Evolutionary conservation across 2,329 filamentous ascomycete genomes (phyloP).

Genomic region (Trichoderma sp.): DNA sequence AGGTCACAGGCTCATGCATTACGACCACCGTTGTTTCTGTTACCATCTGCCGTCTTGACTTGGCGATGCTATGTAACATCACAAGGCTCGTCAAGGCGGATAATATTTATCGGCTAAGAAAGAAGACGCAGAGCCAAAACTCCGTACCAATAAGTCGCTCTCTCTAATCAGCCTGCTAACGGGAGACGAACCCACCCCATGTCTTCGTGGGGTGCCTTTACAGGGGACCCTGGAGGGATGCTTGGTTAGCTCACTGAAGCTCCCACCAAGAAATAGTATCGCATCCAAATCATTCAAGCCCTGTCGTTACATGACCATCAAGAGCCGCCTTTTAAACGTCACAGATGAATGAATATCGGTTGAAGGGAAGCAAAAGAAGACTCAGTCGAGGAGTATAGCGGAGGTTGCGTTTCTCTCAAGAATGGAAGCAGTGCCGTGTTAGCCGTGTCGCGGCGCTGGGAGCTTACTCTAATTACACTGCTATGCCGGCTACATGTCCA

Average conservation of each 20-base stretch:
- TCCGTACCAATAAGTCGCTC: not conserved
- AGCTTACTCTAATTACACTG: not conserved
- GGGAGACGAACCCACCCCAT: not conserved
- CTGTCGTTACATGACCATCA: slow-evolving; percentile 8
- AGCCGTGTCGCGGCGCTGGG: not conserved
- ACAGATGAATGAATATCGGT: not conserved
- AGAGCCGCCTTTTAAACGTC: not conserved
- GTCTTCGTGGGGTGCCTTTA: not conserved
- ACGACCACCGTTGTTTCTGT: not conserved
- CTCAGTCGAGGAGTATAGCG: not conserved
- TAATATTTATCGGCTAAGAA: not conserved
- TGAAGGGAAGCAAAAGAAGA: not conserved
- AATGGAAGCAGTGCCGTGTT: not conserved
- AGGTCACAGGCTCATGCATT: not conserved
- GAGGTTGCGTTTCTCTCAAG: too few species aligned
- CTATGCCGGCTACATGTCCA: not conserved
- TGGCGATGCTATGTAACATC: slow-evolving; percentile 5
- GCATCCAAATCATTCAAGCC: not conserved
- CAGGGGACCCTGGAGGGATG: slow-evolving; percentile 1
- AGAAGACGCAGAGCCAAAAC: not conserved
- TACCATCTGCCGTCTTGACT: not conserved
- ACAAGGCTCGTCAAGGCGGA: not conserved
- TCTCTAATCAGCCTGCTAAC: not conserved
- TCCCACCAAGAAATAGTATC: not conserved
- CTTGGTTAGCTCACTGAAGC: not conserved